These are phyloP conservation scores for Alternaria postmessia DNA, from an alignment of 2,329 filamentous ascomycete genomes.

Conservation along the genomic window DNA sequence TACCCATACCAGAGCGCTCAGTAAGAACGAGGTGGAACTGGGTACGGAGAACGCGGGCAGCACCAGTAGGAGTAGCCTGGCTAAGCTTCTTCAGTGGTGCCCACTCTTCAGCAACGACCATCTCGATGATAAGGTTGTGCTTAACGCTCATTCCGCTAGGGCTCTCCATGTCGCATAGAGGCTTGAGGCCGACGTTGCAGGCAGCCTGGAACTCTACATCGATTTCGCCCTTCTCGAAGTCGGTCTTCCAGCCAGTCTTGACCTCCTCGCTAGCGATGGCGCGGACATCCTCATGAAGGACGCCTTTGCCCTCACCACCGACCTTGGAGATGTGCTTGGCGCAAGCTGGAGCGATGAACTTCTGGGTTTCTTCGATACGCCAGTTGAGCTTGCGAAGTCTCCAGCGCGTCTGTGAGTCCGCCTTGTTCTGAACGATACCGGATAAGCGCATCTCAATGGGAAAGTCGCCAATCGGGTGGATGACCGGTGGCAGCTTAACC, in stretches of 20 bases:
- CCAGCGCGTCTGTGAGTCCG: conserved; percentile 79
- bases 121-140: conserved; percentile 88
- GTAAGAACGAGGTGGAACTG: conserved; percentile 86
- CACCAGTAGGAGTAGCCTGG: conserved; percentile 83
- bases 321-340: conserved; percentile 74
- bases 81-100: conserved; percentile 72
- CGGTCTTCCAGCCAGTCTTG: conserved; percentile 89
- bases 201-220: conserved; percentile 79
- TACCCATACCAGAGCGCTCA: conserved; percentile 83
- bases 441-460: conserved; percentile 81
- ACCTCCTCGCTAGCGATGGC: conserved; percentile 82
- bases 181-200: conserved; percentile 68
- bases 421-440: conserved; percentile 78
- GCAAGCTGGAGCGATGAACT: conserved; percentile 81
- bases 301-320: conserved; percentile 72
- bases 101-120: conserved; percentile 94
- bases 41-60: conserved; percentile 89
- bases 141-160: conserved; percentile 78
- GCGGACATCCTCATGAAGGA: conserved; percentile 76
- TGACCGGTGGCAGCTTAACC: conserved; percentile 80
- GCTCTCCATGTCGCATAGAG: conserved; percentile 80
- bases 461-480: conserved; percentile 86
- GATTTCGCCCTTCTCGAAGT: conserved; percentile 75
- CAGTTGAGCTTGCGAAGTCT: conserved; percentile 89
- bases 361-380: conserved; percentile 89